A percentile compares a stretch with the other conserved stretches of the same genome.
These are phyloP conservation scores for Carex pumila DNA, from an alignment of 176 grass and related monocot genomes.

Conservation along the genomic window DNA sequence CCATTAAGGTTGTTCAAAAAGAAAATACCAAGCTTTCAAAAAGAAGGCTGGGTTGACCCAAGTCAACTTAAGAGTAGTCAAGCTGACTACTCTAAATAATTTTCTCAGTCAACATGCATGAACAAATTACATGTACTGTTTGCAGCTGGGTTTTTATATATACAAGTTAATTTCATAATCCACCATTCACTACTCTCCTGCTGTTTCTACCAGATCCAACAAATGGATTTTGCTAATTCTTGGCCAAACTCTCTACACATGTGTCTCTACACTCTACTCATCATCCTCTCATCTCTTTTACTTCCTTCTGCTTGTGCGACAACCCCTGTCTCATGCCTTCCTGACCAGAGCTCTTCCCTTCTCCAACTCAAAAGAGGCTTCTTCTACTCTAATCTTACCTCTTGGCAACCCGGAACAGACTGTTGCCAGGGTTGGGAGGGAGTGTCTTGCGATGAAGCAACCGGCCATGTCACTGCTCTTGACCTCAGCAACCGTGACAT, in stretches of 20 bases:
- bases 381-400: background rate
- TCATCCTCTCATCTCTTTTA: background rate
- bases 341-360: background rate
- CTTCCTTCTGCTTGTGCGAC: background rate
- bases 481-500: background rate
- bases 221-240: background rate
- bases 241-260: background rate
- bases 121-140: no score
- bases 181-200: background rate
- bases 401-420: background rate
- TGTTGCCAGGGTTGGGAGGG: background rate
- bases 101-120: no score
- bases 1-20: no score
- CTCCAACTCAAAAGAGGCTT: constrained; percentile 1
- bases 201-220: background rate
- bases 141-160: no score
- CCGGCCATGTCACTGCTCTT: background rate
- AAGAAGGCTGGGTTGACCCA: no score
- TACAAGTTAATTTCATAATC: background rate
- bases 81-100: no score
- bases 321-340: background rate
- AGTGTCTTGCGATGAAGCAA: background rate
- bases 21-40: no score
- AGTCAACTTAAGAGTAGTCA: no score
- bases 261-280: background rate